These are phyloP conservation scores for Darksidea phi DNA, from an alignment of 495 filamentous ascomycete genomes.

Conservation along the genomic window DNA sequence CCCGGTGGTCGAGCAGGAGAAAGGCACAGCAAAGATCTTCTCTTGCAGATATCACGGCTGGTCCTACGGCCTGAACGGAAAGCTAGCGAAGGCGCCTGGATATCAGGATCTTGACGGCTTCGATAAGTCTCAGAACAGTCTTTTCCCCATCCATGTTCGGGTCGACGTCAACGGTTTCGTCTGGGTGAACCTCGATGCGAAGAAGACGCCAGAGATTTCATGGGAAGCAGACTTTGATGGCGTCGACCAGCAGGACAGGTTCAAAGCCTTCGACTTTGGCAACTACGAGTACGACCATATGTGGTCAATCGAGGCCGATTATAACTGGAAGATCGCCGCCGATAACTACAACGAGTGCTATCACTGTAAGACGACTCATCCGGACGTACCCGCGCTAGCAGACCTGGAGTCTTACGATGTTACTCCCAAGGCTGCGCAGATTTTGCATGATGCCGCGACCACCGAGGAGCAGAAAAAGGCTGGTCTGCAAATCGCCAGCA, in stretches of 20 bases:
- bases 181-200: slow-evolving; percentile 53
- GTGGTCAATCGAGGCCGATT: slow-evolving; percentile 49
- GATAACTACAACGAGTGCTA: slow-evolving; percentile 58
- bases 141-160: slow-evolving; percentile 50
- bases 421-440: slow-evolving; percentile 44
- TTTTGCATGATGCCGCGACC: slow-evolving; percentile 48
- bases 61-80: slow-evolving; percentile 57
- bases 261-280: slow-evolving; percentile 47
- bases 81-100: slow-evolving; percentile 58
- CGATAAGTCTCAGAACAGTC: slow-evolving; percentile 54
- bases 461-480: slow-evolving; percentile 43
- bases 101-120: slow-evolving; percentile 56
- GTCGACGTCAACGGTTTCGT: slow-evolving; percentile 52
- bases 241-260: slow-evolving; percentile 44
- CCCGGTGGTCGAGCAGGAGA: slow-evolving; percentile 53
- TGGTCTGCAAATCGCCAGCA: slow-evolving; percentile 40
- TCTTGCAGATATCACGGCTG: slow-evolving; percentile 64
- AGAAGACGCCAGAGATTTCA: slow-evolving; percentile 44
- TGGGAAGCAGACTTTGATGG: slow-evolving; percentile 49
- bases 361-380: slow-evolving; percentile 53
- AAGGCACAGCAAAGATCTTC: slow-evolving; percentile 53
- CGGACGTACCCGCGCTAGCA: slow-evolving; percentile 47
- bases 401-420: slow-evolving; percentile 50
- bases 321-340: slow-evolving; percentile 55
- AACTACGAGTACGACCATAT: slow-evolving; percentile 51